Conservation (phyloP, 306 rosid genomes). For the Pachyrhizus erosus region DNA sequence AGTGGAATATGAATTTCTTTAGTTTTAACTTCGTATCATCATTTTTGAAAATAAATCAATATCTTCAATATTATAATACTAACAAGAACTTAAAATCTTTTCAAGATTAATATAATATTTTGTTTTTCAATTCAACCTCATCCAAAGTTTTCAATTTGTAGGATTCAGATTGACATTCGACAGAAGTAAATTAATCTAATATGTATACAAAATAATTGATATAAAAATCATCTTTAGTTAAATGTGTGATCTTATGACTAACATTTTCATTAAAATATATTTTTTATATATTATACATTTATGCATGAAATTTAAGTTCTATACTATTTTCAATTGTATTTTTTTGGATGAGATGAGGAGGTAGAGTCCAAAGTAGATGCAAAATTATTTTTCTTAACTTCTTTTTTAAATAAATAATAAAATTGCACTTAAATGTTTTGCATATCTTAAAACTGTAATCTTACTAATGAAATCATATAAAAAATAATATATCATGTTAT, state of each 20-base stretch:
- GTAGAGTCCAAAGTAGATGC: neutral
- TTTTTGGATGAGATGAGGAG: neutral
- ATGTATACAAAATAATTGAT: no score
- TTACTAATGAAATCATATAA: neutral
- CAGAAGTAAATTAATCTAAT: no score
- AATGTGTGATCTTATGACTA: neutral
- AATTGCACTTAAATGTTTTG: neutral
- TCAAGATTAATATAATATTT: neutral
- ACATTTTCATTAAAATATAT: neutral
- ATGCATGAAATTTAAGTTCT: neutral
- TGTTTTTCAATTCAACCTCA: neutral
- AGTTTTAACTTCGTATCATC: neutral
- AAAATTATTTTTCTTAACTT: neutral
- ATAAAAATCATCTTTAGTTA: no score
- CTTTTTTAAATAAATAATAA: neutral
- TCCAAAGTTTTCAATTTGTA: neutral
- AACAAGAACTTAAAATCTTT: neutral
- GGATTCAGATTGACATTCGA: neutral
- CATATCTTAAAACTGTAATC: neutral
- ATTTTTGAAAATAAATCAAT: neutral
- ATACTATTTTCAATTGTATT: neutral
- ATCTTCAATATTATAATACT: neutral
- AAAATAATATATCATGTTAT: neutral
- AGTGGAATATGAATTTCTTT: neutral
- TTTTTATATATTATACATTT: neutral